Base-by-base conservation (phyloP, 2,329 filamentous ascomycete species). In the Penicillium sp. region DNA sequence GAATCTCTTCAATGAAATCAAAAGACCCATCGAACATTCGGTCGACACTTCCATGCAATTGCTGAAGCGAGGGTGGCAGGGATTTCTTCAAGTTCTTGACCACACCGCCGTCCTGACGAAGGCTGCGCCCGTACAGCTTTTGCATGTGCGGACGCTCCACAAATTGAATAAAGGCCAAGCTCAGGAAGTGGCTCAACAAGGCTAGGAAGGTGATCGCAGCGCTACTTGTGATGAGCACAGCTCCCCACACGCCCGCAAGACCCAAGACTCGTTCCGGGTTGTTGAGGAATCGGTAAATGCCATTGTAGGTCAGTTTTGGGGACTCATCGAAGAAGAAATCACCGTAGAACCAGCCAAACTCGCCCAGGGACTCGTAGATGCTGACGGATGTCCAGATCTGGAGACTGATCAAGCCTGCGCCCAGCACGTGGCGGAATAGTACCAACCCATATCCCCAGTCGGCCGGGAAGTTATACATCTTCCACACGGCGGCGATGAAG, bases 321-420 rank as follows among this genome's bases (percentile, higher is more conserved):
- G 82, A 79, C 30, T 86, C 83, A 45, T 95, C 87, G 60, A 92
- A 95, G 73, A 98, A 96, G 71, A 96, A 98, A 61, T 98, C 92
- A 12, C 92, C 92, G 58, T 89, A 96, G 72, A 96, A 96, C 90
- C 90, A 98, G 54, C 92, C 92, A 56, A 96, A 98, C 59, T 98
- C 92, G 39, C 92, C 92, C 0, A 98, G 78, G 2, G 87, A 93
- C 34, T 95, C 88, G 62, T 96, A 94, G 51, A 96, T 89, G 62
- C 88, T 95, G 48, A 85, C 73, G 1, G 87, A 83, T 1, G 89
- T 95, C 92, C 92, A 98, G 12, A 93, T 66, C 57, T 98, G 92
- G 34, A 98, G 74, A 8, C 84, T 80, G 42, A 96, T 80, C 47
- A 96, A 71, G 35, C 84, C 79, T 33, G 76, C 72, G 29, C 92